phyloP scores from a whole-genome alignment of 192 early-diverging fungal genomes.

The Umbelopsis vinacea region DNA sequence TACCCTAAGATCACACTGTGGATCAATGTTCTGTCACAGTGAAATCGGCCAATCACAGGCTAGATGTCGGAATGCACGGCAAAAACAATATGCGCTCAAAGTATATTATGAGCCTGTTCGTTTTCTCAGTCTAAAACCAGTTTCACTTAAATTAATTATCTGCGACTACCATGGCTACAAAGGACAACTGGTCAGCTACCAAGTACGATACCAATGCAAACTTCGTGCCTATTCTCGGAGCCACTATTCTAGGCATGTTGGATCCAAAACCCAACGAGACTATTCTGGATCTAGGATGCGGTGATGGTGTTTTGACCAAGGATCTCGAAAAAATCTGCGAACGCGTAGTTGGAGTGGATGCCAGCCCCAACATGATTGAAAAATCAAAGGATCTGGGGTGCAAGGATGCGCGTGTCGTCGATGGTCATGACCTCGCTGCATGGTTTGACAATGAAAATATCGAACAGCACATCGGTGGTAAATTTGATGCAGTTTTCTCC shows the following conservation, averaged over 20 bases:
- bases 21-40: slow-evolving; percentile 10
- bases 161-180: slow-evolving; percentile 11
- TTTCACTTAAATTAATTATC: background rate
- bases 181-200: slow-evolving; percentile 56
- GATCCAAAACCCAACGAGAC: slow-evolving; percentile 52
- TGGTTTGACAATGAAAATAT: slow-evolving; percentile 43
- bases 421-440: slow-evolving; percentile 53
- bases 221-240: slow-evolving; percentile 59
- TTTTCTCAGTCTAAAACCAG: background rate
- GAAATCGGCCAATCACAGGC: background rate
- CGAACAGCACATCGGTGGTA: slow-evolving; percentile 31
- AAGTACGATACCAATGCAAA: slow-evolving; percentile 57
- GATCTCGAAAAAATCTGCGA: slow-evolving; percentile 49
- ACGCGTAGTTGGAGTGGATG: slow-evolving; percentile 64
- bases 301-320: slow-evolving; percentile 64
- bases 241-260: slow-evolving; percentile 54
- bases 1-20: background rate
- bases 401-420: slow-evolving; percentile 52
- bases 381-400: slow-evolving; percentile 41
- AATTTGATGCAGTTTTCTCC: slow-evolving; percentile 72
- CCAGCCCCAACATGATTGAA: slow-evolving; percentile 62
- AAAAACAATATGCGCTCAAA: slow-evolving; percentile 13
- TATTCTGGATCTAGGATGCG: slow-evolving; percentile 74
- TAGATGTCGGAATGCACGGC: background rate
- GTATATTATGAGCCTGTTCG: background rate